Conservation (phyloP, 2,329 filamentous ascomycete genomes). For the Fusarium nelsonii region DNA sequence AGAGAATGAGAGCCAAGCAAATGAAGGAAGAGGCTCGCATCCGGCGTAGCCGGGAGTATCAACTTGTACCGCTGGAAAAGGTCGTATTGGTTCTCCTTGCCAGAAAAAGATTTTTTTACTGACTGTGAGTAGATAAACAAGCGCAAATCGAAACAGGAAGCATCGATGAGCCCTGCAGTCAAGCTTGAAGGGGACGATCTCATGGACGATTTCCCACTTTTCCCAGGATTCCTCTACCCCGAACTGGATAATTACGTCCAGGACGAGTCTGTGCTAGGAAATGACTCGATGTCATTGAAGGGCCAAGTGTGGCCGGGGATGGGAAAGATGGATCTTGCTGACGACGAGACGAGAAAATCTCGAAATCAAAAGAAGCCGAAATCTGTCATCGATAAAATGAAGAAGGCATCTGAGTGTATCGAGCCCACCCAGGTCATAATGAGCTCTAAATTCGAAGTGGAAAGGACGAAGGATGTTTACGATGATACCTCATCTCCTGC, state of each 20-base stretch:
- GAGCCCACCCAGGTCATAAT: constrained; percentile 75
- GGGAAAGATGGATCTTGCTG: constrained; percentile 84
- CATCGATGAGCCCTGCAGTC: constrained; percentile 33
- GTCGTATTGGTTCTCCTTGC: constrained; percentile 15
- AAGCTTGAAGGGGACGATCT: constrained; percentile 50
- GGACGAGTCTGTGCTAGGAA: constrained; percentile 46
- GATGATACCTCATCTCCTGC: constrained; percentile 67
- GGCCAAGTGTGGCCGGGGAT: constrained; percentile 82
- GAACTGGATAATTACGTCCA: constrained; percentile 48
- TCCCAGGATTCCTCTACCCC: constrained; percentile 47
- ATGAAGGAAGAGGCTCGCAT: constrained; percentile 70
- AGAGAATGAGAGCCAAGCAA: constrained; percentile 82
- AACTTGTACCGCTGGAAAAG: constrained; percentile 40
- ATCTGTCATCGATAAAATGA: constrained; percentile 76
- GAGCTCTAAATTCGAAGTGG: constrained; percentile 63
- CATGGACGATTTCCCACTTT: constrained; percentile 45
- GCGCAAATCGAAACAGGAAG: constrained; percentile 49
- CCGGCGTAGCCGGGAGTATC: constrained; percentile 55
- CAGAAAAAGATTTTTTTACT: constrained; percentile 1
- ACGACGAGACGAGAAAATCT: constrained; percentile 77
- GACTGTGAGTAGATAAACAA: constrained; percentile 45
- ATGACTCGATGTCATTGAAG: constrained; percentile 66
- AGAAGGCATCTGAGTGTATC: constrained; percentile 72
- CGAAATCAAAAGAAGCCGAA: constrained; percentile 82
- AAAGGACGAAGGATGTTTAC: constrained; percentile 69